Conservation (phyloP, 129 eudicot species). For the Glebionis coronaria region DNA sequence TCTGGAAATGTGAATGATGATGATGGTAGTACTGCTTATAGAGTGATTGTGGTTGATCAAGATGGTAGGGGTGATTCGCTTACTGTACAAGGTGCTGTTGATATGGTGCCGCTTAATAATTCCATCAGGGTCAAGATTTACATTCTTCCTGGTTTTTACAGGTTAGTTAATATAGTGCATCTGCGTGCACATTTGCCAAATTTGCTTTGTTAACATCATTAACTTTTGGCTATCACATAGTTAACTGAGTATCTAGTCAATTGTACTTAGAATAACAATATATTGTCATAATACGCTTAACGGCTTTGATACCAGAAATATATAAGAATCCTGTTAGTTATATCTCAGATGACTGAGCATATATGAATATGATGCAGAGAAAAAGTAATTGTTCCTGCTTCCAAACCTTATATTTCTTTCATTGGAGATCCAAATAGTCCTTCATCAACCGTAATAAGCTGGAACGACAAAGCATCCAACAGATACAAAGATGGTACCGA, state of each 20-base stretch:
- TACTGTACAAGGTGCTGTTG: constrained; percentile 80
- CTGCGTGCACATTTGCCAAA: too few species aligned
- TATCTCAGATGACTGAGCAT: too few species aligned
- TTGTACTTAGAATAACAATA: too few species aligned
- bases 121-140: constrained; percentile 57
- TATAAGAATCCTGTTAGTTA: too few species aligned
- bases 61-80: constrained; percentile 57
- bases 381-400: constrained; percentile 60
- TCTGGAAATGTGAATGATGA: constrained; percentile 13
- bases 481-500: constrained; percentile 38
- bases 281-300: too few species aligned
- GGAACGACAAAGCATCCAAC: constrained; percentile 79
- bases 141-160: constrained; percentile 86
- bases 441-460: constrained; percentile 54
- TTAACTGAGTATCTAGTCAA: too few species aligned
- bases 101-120: constrained; percentile 62
- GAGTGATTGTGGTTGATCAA: constrained; percentile 61
- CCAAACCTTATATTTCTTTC: constrained; percentile 79
- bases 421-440: constrained; percentile 52
- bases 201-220: too few species aligned
- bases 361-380: constrained; percentile 42
- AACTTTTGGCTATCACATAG: too few species aligned
- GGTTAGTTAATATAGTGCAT: constrained; percentile 30
- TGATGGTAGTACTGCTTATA: constrained; percentile 17
- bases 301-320: not conserved